A percentile compares a stretch with the other conserved stretches of the same genome.
Conservation (phyloP, 2,329 filamentous ascomycete genomes). For the Trichoderma semiorbis region DNA sequence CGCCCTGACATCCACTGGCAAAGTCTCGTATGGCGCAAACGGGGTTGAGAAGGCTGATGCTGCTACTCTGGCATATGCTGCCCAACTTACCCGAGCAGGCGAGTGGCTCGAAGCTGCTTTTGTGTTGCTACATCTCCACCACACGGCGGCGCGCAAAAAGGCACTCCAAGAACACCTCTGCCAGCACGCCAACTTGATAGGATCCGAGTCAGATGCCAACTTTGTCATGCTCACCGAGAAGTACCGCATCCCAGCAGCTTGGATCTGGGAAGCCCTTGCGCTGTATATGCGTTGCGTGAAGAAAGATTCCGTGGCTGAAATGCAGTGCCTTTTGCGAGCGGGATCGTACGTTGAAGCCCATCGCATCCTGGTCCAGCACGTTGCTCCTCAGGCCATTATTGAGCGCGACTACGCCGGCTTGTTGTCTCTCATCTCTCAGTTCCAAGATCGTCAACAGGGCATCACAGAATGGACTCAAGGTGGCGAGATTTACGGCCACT, state of each 20-base stretch:
- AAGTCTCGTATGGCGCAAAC: slow-evolving; percentile 51
- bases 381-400: slow-evolving; percentile 79
- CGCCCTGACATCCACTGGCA: slow-evolving; percentile 52
- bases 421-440: slow-evolving; percentile 65
- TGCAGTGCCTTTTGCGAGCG: slow-evolving; percentile 76
- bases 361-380: slow-evolving; percentile 71
- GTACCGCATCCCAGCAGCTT: slow-evolving; percentile 67
- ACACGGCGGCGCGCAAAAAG: slow-evolving; percentile 58
- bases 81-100: slow-evolving; percentile 59
- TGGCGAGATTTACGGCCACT: slow-evolving; percentile 71
- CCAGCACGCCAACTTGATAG: slow-evolving; percentile 66
- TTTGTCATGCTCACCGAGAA: slow-evolving; percentile 60
- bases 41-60: slow-evolving; percentile 61
- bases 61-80: slow-evolving; percentile 61
- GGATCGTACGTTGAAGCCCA: slow-evolving; percentile 78
- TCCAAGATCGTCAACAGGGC: slow-evolving; percentile 58
- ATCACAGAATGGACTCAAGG: slow-evolving; percentile 75
- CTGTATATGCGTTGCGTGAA: slow-evolving; percentile 72
- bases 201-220: slow-evolving; percentile 51
- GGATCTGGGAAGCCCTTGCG: slow-evolving; percentile 87
- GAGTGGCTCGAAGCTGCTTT: slow-evolving; percentile 71
- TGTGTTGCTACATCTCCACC: slow-evolving; percentile 72
- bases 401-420: slow-evolving; percentile 74
- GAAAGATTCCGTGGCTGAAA: slow-evolving; percentile 67
- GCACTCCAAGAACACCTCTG: slow-evolving; percentile 71